Evolutionary conservation across 495 filamentous ascomycete genomes (phyloP).

Genomic region (Symbiotaphrina buchneri): DNA sequence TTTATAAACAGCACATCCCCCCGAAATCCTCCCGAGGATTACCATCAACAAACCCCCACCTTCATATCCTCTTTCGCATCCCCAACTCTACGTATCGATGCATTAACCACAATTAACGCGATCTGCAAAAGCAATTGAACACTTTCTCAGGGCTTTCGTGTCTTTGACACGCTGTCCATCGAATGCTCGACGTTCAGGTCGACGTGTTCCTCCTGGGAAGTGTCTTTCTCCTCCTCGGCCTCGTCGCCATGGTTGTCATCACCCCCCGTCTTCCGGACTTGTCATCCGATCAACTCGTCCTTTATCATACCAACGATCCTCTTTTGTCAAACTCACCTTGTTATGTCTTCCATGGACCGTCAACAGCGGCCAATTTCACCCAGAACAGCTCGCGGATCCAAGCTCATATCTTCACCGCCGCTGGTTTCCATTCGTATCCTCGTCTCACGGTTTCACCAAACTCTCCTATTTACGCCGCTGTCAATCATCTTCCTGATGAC

Average conservation of each 20-base stretch:
- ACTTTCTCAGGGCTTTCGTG: too few species aligned
- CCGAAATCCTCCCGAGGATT: too few species aligned
- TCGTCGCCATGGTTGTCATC: conserved; percentile 40
- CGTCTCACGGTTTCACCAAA: conserved; percentile 81
- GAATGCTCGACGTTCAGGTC: too few species aligned
- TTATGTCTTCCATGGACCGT: conserved; percentile 67
- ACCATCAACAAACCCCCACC: too few species aligned
- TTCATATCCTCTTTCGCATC: too few species aligned
- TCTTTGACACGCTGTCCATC: too few species aligned
- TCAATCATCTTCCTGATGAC: conserved; percentile 77
- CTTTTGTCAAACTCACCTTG: conserved; percentile 49
- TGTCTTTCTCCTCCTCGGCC: too few species aligned
- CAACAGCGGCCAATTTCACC: conserved; percentile 63
- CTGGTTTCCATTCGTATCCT: conserved; percentile 68
- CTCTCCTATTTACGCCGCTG: conserved; percentile 83
- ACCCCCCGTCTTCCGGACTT: conserved; percentile 35
- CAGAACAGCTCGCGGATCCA: conserved; percentile 80
- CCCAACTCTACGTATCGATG: too few species aligned
- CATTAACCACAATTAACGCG: too few species aligned
- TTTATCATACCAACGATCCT: conserved; percentile 64
- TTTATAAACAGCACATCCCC: too few species aligned
- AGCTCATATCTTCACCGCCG: conserved; percentile 72
- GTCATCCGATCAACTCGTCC: conserved; percentile 51
- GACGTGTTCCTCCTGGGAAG: too few species aligned
- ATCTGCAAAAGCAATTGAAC: too few species aligned